Base-by-base conservation (phyloP, 192 early-diverging fungal genomes). In the Coemansia sp. region DNA sequence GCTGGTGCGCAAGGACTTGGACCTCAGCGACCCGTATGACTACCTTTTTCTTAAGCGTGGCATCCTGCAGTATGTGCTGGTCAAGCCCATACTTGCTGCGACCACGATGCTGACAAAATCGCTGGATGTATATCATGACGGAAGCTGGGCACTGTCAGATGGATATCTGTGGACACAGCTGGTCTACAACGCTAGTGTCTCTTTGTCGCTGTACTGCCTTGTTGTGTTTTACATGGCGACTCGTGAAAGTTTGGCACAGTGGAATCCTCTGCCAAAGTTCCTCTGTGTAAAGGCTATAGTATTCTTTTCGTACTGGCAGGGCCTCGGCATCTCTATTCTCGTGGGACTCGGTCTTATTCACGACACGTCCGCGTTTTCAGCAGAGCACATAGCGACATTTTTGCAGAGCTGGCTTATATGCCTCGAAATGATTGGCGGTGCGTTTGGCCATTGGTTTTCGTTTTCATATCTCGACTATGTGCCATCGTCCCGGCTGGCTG, bases 271-370 rank as follows among this genome's bases (percentile, higher is more conserved):
- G 55, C 94, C 96, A 36, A 98, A 98, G 77, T 98, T 98, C 56
- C 79, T 97, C 38, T 94, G 92, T 67, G 88, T 98, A 68, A 98
- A 98, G 78, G 90, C 92, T 6, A 90, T 96, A 23, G 89, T 98
- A 53, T 97, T 97, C 71, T 92, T 98, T 69, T 93, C 94, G 1
- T 98, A 93, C 75, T 98, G 95, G 93, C 95, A 96, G 79, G 88
- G 93, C 39, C 67, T 98, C 44, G 84, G 88, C 9, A 86, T 98
- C 45, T 89, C 96, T 18, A 84, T 98, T 20, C 65, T 98, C 43
- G 91, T 93, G 2, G 85, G 87, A 18, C 72, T 87, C 1, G 93
- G 93, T 7, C 62, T 91, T 26, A 92, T 98, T 64, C 84, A 81
- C 53, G 88, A 89, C 66, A 87, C 91, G 82, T 85, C 85, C 71